Base-by-base conservation (phyloP, 169 alveolate species). In the Toxoplasma gondii region DNA sequence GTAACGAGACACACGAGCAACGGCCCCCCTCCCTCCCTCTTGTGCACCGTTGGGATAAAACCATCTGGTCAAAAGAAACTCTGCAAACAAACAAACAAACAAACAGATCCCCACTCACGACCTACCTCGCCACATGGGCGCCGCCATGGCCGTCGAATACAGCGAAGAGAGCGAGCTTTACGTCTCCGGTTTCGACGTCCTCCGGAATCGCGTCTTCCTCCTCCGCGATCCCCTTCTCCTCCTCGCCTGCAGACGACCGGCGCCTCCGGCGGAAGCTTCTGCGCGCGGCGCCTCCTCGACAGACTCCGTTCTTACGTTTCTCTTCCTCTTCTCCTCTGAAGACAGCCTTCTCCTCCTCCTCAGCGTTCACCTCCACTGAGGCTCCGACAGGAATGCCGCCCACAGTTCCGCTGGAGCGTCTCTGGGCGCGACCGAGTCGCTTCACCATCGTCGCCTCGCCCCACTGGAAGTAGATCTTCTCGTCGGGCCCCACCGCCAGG, bases 101-200 rank as follows among this genome's bases (percentile, higher is more conserved):
- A n/a, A n/a, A n/a, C n/a, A n/a, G n/a, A 12, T 49, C 12, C n/a
- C 17, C 34, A 24, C 27, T 10, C 36, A 7, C 31, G 5, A 36
- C 49, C 38, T 67, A 88, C 96, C 94, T 53, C 39, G 96, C 82
- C 0, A 93, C 96, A 64, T 94, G 96, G 41, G 94, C 92, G 64
- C 96, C 96, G 10, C 96, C 94, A 54, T 88, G 96, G 22, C 96
- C 96, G 34, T 88, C 96, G 49, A 93, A 93, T 27, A 93, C 94
- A 1, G 93, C 93, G 49, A 93, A 90, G 43, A 91, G 70, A 10
- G 67, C 70, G 74, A 99, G 96, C 53, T 98, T 98, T 67, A 99
- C 98, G 96, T 98, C 99, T 96, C 98, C 99, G 99, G 98, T 98
- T 29, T 98, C 96, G 74, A 97, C 97, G 88, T 69, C 53, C 17